A percentile compares a stretch with the other conserved stretches of the same genome.
These are phyloP conservation scores for Talaromyces liani DNA, from an alignment of 495 filamentous ascomycete species.

Conservation along the genomic window DNA sequence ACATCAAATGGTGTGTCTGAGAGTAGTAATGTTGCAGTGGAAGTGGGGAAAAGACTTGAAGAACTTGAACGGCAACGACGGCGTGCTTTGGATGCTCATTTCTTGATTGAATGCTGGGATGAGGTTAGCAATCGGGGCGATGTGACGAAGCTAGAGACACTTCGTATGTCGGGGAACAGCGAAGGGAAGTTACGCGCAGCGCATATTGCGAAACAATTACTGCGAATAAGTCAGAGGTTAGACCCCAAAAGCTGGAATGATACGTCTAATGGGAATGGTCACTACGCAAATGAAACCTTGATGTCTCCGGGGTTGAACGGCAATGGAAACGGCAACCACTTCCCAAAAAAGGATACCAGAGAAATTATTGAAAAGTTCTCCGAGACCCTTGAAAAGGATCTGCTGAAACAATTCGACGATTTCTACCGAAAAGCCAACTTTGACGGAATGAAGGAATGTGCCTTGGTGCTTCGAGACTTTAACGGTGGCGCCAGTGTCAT, in stretches of 20 bases:
- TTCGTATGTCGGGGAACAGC: slow-evolving; percentile 66
- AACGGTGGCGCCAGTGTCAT: slow-evolving; percentile 91
- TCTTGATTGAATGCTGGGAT: slow-evolving; percentile 91
- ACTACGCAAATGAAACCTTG: slow-evolving; percentile 32
- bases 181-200: slow-evolving; percentile 87
- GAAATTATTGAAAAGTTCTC: slow-evolving; percentile 96
- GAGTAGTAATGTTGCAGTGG: slow-evolving; percentile 73
- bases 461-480: slow-evolving; percentile 90
- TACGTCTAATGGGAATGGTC: slow-evolving; percentile 52
- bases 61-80: slow-evolving; percentile 87
- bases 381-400: slow-evolving; percentile 89
- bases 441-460: slow-evolving; percentile 93
- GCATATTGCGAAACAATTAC: slow-evolving; percentile 79
- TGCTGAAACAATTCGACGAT: slow-evolving; percentile 93
- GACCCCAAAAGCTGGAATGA: slow-evolving; percentile 66
- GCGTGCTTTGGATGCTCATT: slow-evolving; percentile 85
- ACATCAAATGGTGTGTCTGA: slow-evolving; percentile 23
- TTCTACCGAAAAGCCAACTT: slow-evolving; percentile 91
- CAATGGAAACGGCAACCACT: slow-evolving; percentile 28
- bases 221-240: slow-evolving; percentile 78
- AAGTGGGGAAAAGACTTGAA: slow-evolving; percentile 88
- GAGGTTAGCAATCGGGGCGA: slow-evolving; percentile 83
- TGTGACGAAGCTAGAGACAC: slow-evolving; percentile 70
- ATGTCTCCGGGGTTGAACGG: slow-evolving; percentile 31
- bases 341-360: slow-evolving; percentile 56